Percentiles rank a stretch among this genome's conserved stretches.
These are phyloP conservation scores for Penicillium antarcticum DNA, from an alignment of 495 filamentous ascomycete species.

Conservation along the genomic window DNA sequence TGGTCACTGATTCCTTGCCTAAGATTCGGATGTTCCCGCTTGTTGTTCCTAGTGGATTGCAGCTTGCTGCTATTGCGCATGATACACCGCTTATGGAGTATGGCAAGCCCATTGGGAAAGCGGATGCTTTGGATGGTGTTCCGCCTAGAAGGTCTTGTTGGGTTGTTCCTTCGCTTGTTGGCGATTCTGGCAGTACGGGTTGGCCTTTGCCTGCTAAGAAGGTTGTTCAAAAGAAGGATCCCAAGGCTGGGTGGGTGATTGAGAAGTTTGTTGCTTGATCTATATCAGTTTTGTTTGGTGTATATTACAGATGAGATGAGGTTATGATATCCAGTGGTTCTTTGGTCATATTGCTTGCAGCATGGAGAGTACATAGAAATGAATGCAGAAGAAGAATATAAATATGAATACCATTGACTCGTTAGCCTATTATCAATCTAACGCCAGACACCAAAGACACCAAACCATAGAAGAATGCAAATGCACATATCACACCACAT, in stretches of 20 bases:
- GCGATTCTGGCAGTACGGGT: conserved; percentile 64
- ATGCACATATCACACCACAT: too few relatives aligned
- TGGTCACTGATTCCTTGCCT: conserved; percentile 49
- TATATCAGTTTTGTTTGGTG: neutral
- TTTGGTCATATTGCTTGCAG: conserved; percentile 8
- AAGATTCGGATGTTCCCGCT: conserved; percentile 89
- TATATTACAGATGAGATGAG: conserved; percentile 23
- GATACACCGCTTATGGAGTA: conserved; percentile 82
- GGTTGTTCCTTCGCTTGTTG: conserved; percentile 71
- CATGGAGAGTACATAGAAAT: neutral
- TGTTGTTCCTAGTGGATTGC: conserved; percentile 67
- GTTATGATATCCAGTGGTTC: conserved; percentile 24
- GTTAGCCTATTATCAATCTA: neutral
- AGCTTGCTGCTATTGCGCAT: conserved; percentile 77
- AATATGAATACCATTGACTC: neutral
- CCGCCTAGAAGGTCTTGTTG: conserved; percentile 67
- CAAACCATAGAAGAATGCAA: neutral
- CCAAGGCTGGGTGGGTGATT: conserved; percentile 73
- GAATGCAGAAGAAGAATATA: neutral
- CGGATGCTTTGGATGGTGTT: conserved; percentile 54
- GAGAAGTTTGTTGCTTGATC: conserved; percentile 52
- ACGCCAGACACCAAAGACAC: conserved; percentile 6
- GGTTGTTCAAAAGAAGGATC: conserved; percentile 72
- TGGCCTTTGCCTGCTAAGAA: conserved; percentile 85
- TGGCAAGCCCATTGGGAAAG: conserved; percentile 85